Percentiles rank a stretch among this genome's conserved stretches.
Evolutionary conservation across 2,329 filamentous ascomycete species (phyloP).

Genomic region (Grosmannia penicillata): DNA sequence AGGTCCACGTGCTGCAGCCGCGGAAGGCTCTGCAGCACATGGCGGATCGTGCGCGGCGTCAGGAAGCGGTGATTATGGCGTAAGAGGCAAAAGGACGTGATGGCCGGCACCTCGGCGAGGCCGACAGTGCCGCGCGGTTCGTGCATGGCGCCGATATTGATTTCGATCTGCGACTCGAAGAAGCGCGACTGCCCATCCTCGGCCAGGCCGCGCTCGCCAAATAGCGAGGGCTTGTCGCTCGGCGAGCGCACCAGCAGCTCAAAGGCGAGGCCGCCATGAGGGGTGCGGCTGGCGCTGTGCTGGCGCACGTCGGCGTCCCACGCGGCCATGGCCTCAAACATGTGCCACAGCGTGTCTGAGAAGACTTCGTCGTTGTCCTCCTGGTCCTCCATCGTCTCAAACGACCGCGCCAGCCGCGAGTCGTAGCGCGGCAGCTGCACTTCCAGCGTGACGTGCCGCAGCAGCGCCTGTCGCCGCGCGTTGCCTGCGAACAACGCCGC

Average conservation of each 20-base stretch:
- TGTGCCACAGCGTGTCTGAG: conserved; percentile 12
- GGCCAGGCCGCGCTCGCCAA: conserved; percentile 4
- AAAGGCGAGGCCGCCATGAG: conserved; percentile 11
- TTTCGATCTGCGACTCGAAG: conserved; percentile 5
- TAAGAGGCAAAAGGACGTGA: conserved; percentile 10
- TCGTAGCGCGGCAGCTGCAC: conserved; percentile 13
- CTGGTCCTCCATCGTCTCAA: conserved; percentile 13
- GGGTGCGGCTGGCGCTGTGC: conserved; percentile 3
- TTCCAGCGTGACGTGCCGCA: conserved; percentile 11
- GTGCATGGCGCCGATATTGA: conserved; percentile 7
- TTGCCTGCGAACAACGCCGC: conserved; percentile 11
- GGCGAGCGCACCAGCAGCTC: conserved; percentile 14
- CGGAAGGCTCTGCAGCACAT: conserved; percentile 12
- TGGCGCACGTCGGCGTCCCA: conserved; percentile 10
- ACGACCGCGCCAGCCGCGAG: conserved; percentile 7
- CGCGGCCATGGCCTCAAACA: conserved; percentile 12
- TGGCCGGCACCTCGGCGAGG: conserved; percentile 10
- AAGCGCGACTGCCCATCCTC: conserved; percentile 5
- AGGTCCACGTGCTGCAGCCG: conserved; percentile 9
- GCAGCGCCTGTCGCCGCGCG: conserved; percentile 9
- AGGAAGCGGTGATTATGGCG: conserved; percentile 12
- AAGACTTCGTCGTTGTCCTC: conserved; percentile 14
- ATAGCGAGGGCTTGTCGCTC: conserved; percentile 5
- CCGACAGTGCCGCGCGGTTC: conserved; percentile 11
- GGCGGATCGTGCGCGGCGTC: conserved; percentile 9